Evolutionary conservation across 495 filamentous ascomycete genomes (phyloP), one percentile per base, ranked within the genome.

Genomic region (Cercophora samala): DNA sequence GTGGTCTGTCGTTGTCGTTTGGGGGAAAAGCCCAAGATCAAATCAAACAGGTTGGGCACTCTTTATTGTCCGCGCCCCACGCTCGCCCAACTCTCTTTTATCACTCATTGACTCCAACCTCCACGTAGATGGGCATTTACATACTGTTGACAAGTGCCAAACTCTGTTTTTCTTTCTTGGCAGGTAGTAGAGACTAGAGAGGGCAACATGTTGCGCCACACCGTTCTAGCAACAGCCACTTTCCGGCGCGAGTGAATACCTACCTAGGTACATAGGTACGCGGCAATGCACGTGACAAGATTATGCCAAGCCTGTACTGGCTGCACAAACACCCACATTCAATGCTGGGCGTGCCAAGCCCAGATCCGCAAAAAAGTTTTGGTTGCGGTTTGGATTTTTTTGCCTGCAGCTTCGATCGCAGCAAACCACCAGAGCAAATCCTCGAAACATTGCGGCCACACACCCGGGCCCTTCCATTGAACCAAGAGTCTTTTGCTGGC

Each of bases 331-430:
- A 11, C 53, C 53, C 53, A 59, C 24, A 5, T 56, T 22, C 11
- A 56, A 53, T 59, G 29, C 32, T 15, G 66, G 66, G 60, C 29
- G 1, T 56, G 68, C 60, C 64, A 66, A 64, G 54, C 54, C 29
- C 4, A 66, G 32, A 54, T 23, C 25, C 9, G 60, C 32, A 46
- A 46, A 68, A 72, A 72, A 70, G 67, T 66, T 73, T 69, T 69
- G 68, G 61, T 29, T 66, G 60, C 64, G 58, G 26, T 25, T 42
- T 51, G 9, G 25, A 66, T 62, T 64, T 68, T 75, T 75, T 74
- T 69, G 69, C 66, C 15, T 64, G 69, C 42, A 60, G 29, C 60
- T 62, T 58, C 25, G 13, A 51, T 60, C 42, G 1, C 17, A 61
- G 15, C 29, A 62, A 19, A 24, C 56, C 29, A 26, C 46, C 52